Base-by-base conservation (phyloP, 805 yeast species). In the Candida pseudofarinosa region DNA sequence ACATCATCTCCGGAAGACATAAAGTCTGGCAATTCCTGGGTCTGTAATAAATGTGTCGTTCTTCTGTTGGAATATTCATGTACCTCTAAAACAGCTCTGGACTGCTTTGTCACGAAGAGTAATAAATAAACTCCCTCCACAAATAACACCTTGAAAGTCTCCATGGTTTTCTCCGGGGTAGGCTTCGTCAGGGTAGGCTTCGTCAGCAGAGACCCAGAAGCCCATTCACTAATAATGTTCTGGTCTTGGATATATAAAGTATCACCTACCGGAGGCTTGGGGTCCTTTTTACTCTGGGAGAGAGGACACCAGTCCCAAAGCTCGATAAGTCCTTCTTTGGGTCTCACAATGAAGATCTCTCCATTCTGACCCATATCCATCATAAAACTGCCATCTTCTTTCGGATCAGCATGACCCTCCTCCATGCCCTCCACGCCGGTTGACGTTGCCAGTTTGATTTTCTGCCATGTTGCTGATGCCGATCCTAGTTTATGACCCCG, bases 401-500 rank as follows among this genome's bases (percentile, higher is more conserved):
- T 7, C 8, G 51, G 4, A 10, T 34, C 23, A 20, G 30, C 13
- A 19, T 36, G 31, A 19, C 18, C 16, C 3, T 35, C 40, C 12
- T 42, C 44, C 4, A 33, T 41, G n/a, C 35, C 37, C 14, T 32
- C 20, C 12, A 19, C 28, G n/a, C 31, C 46, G 6, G 45, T 39
- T 3, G 42, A 32, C 2, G 69, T 56, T 4, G 63, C 68, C 40
- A 62, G 68, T 48, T 65, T 67, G 46, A 70, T 55, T 45, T 69
- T 67, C 43, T 59, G 62, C 72, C 73, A 69, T 0, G 74, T 59
- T 20, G 74, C 75, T 7, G 65, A 55, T 3, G 73, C 59, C 1
- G 73, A 60, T 16, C 74, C 74, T 20, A 67, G 52, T 42, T 60
- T 56, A 47, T 67, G 60, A 4, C 73, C 75, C 40, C 55, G 56